Evolutionary conservation across 306 rosid genomes (phyloP), one percentile per base, ranked within the genome.

Genomic region (Gleditsia sinensis): DNA sequence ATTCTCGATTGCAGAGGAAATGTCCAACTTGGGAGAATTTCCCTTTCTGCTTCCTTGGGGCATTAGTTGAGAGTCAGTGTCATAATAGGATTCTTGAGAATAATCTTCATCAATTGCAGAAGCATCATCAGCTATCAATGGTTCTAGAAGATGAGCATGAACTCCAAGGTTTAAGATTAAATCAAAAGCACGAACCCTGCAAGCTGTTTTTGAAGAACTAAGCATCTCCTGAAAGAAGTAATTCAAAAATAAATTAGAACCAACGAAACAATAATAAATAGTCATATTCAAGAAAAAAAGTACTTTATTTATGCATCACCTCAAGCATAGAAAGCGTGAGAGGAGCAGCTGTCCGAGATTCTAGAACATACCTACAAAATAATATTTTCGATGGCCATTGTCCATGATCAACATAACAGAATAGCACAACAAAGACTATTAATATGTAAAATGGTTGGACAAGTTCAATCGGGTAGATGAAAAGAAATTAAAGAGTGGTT

Each of bases 91-190:
- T 65, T 95, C 98, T 82, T 82, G 88, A 74, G 99, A 80, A 82
- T 83, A 92, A 69, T 92, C 98, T 84, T 94, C 98, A 77, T 92
- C 98, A 70, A 95, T 88, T 48, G 86, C 60, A 66, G 98, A 83
- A 77, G 83, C 81, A 39, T 77, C 87, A 25, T 87, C 91, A n/a
- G 78, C 82, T 62, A 84, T 49, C 72, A 95, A 83, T 9, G 98
- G 98, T 86, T 90, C 97, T 75, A 95, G 83, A 53, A 95, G 87
- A 88, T 92, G 98, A 80, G 92, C 97, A 90, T 95, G 99, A 86
- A 95, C 98, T 39, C 97, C 99, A 74, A 95, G 97, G 86, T 95
- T 95, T 80, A 95, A 85, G 83, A 95, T 90, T 83, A 95, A 85
- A 87, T 95, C 98, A 84, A 95, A 95, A 80, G 97, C 97, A 74